Percentiles rank a stretch among this genome's conserved stretches.
phyloP scores from a whole-genome alignment of 306 rosid genomes.

The Fragaria iinumae region DNA sequence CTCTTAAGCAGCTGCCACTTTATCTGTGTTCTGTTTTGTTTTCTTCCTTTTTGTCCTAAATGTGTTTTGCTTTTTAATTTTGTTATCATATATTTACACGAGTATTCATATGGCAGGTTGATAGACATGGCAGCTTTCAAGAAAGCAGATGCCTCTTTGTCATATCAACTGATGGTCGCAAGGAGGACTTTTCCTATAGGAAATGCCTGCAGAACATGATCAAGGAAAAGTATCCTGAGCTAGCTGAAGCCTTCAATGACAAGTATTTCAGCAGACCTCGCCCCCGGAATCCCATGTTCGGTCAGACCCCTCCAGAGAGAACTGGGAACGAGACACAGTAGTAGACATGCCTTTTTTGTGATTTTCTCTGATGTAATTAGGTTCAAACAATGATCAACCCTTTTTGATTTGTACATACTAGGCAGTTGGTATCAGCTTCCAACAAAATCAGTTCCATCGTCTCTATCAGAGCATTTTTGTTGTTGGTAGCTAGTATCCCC shows the following conservation, averaged over 20 bases:
- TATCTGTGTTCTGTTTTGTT: neutral
- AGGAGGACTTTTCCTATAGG: conserved; percentile 72
- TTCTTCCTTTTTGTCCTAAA: no score
- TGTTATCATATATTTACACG: neutral
- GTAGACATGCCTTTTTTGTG: conserved; percentile 7
- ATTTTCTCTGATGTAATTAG: conserved; percentile 11
- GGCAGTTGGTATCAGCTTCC: conserved; percentile 29
- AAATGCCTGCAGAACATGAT: conserved; percentile 66
- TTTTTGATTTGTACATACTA: conserved; percentile 38
- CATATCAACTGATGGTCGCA: conserved; percentile 63
- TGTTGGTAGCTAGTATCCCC: conserved; percentile 8
- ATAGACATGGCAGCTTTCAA: conserved; percentile 59
- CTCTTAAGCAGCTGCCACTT: neutral
- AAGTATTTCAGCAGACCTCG: conserved; percentile 63
- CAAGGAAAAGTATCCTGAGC: conserved; percentile 54
- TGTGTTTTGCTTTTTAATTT: neutral
- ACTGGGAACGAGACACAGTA: conserved; percentile 22
- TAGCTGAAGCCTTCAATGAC: conserved; percentile 53
- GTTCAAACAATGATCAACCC: conserved; percentile 2
- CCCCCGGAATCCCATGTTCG: conserved; percentile 23
- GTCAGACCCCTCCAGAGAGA: conserved; percentile 33
- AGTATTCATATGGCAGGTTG: conserved; percentile 49
- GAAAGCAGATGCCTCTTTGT: conserved; percentile 80
- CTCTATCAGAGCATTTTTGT: neutral
- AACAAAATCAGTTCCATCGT: neutral